These are phyloP conservation scores for Claviceps sp. DNA, from an alignment of 2,329 filamentous ascomycete genomes.

Conservation along the genomic window DNA sequence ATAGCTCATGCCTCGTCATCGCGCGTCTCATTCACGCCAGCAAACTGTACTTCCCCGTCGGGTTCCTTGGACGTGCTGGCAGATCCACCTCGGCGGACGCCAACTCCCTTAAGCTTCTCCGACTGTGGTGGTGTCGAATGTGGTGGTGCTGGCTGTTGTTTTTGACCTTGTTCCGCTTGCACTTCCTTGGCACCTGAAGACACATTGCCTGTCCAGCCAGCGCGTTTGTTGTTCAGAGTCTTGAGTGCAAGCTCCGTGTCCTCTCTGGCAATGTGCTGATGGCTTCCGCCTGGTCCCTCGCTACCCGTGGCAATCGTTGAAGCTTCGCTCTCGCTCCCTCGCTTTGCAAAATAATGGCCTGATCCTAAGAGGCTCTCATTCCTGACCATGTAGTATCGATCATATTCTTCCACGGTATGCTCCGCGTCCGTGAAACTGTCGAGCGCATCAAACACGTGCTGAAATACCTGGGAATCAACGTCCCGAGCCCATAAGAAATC, in stretches of 20 bases:
- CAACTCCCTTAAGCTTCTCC: conserved; percentile 18
- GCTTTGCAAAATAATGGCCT: conserved; percentile 14
- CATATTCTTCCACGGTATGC: conserved; percentile 47
- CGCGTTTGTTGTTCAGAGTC: not conserved
- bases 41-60: not conserved
- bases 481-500: conserved; percentile 93
- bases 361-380: conserved; percentile 34
- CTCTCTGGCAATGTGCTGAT: conserved; percentile 19
- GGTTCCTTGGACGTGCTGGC: not conserved
- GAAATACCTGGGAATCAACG: conserved; percentile 73
- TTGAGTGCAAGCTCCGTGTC: conserved; percentile 1
- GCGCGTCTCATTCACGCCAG: conserved; percentile 1
- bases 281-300: conserved; percentile 4
- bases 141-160: not conserved
- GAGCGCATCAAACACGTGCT: conserved; percentile 80
- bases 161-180: not conserved
- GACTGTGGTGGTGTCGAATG: conserved; percentile 7
- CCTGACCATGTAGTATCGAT: conserved; percentile 39
- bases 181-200: not conserved
- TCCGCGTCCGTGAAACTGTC: conserved; percentile 52
- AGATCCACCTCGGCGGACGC: conserved; percentile 10
- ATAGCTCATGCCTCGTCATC: not conserved
- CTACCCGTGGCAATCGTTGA: conserved; percentile 15
- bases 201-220: not conserved
- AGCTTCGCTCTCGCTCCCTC: conserved; percentile 24